Evolutionary conservation across 345 rosid genomes (phyloP).

Genomic region (Pseudoturritis turrita): DNA sequence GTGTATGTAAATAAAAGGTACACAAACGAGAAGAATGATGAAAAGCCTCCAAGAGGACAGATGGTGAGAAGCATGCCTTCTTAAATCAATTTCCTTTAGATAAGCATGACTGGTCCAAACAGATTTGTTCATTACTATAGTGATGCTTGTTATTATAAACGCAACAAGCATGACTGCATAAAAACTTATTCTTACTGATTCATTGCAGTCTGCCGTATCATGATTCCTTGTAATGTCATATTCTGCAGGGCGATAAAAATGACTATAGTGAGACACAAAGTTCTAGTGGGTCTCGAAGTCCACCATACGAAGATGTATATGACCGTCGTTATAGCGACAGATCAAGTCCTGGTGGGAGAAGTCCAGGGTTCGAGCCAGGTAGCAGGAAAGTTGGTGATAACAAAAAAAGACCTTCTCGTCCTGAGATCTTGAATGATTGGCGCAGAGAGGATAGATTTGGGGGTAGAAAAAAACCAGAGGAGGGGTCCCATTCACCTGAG

Average conservation of each 20-base stretch:
- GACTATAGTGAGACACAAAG: conserved; percentile 50
- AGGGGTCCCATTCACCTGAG: conserved; percentile 57
- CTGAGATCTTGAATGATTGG: conserved; percentile 78
- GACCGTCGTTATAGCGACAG: conserved; percentile 64
- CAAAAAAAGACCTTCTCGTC: conserved; percentile 40
- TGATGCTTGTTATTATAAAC: neutral
- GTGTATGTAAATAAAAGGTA: conserved; percentile 84
- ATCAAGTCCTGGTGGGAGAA: conserved; percentile 87
- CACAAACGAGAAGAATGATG: conserved; percentile 62
- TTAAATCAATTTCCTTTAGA: neutral
- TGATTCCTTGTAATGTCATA: neutral
- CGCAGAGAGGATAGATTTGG: conserved; percentile 90
- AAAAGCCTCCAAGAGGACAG: conserved; percentile 73
- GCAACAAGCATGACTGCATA: neutral
- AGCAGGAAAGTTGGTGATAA: conserved; percentile 5
- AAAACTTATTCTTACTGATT: neutral
- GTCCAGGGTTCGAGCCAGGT: conserved; percentile 33
- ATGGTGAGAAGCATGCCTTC: conserved; percentile 43
- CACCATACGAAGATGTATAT: conserved; percentile 65
- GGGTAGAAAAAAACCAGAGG: conserved; percentile 34
- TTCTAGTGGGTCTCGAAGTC: conserved; percentile 82
- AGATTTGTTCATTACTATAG: neutral
- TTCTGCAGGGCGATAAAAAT: conserved; percentile 69
- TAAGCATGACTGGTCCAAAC: neutral
- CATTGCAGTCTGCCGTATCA: neutral